Evolutionary conservation across 768 basidiomycete species (phyloP), one percentile per base, ranked within the genome.

Genomic region (Termitomyces sp.): DNA sequence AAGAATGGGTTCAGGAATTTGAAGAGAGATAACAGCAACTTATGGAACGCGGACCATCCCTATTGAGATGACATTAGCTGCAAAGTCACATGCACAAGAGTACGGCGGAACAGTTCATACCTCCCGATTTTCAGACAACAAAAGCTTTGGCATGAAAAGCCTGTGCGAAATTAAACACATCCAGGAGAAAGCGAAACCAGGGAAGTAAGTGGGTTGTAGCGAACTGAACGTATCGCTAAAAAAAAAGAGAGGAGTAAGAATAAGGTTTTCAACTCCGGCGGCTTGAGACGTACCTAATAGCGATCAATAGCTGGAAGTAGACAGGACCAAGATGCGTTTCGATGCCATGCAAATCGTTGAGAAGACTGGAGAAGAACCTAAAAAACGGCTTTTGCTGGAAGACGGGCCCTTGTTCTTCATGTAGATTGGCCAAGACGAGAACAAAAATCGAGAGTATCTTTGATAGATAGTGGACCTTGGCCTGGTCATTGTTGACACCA

Each of bases 341-440:
- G 62, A 98, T 87, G 28, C 85, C 71, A 60, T 93, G 88, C 35
- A 99, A 71, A 68, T 99, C 97, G 60, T 90, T 93, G 67, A 99
- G 76, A 54, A 99, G 80, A 66, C 91, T 95, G 14, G 95, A 98
- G 77, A 98, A 98, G 75, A 99, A 96, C 51, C 97, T 84, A 76
- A 95, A 96, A 78, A 98, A 98, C 0, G 97, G 96, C 69, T 98
- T 93, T 70, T 96, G 93, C 64, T 95, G 88, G 79, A 99, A 99
- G 53, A 83, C 78, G 0, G 83, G 75, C 2, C 93, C 93, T 69
- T 93, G 89, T 65, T 98, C 93, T 71, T 98, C 94, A 65, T 99
- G 96, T 70, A 88, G 80, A 64, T 93, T 93, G 58, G 97, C 93
- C 54, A 99, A 75, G 10, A 98, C 94, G 56, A 98, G 84, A 28